phyloP scores from a whole-genome alignment of 2,329 filamentous ascomycete genomes.

The Penicillium sp. region DNA sequence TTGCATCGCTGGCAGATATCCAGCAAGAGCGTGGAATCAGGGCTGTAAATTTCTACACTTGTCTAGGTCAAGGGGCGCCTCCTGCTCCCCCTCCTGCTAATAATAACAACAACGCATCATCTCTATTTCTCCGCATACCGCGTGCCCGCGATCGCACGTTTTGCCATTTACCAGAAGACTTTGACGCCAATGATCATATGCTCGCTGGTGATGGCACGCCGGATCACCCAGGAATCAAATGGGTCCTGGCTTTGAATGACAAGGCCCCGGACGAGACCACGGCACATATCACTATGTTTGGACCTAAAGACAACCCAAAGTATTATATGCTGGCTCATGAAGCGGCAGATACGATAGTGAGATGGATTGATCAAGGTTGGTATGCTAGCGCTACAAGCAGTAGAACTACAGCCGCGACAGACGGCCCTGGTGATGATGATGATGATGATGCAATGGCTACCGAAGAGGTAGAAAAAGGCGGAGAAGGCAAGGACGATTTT shows the following conservation, averaged over 20 bases:
- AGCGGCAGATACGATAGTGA: conserved; percentile 35
- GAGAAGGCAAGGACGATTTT: conserved; percentile 15
- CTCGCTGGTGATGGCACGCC: conserved; percentile 20
- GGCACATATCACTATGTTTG: conserved; percentile 64
- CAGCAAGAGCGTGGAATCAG: conserved; percentile 65
- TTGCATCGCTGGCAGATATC: conserved; percentile 64
- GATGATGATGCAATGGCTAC: background rate
- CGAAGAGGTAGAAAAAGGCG: background rate
- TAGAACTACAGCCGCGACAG: conserved; percentile 17
- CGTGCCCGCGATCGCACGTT: conserved; percentile 70
- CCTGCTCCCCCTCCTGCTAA: conserved; percentile 20
- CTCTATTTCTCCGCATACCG: conserved; percentile 25
- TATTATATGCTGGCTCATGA: conserved; percentile 38
- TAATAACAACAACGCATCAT: conserved; percentile 16
- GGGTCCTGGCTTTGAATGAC: conserved; percentile 73
- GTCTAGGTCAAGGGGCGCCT: conserved; percentile 65
- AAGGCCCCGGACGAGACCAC: conserved; percentile 71
- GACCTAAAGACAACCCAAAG: conserved; percentile 41
- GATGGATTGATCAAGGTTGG: conserved; percentile 40
- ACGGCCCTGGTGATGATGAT: background rate
- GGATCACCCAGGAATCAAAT: conserved; percentile 45
- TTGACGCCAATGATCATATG: conserved; percentile 25
- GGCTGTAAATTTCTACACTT: conserved; percentile 83
- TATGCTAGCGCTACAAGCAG: conserved; percentile 27
- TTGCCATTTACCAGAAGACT: conserved; percentile 69